These are phyloP conservation scores for Boletus rex-veris DNA, from an alignment of 768 basidiomycete species.

Conservation along the genomic window DNA sequence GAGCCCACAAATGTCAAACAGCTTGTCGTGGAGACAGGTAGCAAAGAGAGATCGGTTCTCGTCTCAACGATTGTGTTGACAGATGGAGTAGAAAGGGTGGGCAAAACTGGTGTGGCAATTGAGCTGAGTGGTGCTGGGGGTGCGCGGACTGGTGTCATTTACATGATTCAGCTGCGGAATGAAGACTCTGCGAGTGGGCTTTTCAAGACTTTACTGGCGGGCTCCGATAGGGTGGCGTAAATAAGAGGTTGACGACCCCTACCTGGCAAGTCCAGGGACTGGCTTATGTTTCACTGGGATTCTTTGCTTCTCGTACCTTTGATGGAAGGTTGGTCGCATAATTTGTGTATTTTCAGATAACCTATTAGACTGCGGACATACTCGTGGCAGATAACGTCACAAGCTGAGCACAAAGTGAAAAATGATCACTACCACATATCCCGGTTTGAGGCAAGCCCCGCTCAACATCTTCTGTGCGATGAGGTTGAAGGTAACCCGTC, in stretches of 20 bases:
- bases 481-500: slow-evolving; percentile 59
- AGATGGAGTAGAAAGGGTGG: slow-evolving; percentile 97
- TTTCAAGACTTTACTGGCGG: slow-evolving; percentile 82
- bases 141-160: slow-evolving; percentile 87
- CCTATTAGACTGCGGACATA: slow-evolving; percentile 9
- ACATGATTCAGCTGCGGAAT: slow-evolving; percentile 95
- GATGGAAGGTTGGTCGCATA: not conserved
- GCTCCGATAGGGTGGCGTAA: slow-evolving; percentile 66
- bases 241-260: not conserved
- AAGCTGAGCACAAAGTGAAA: slow-evolving; percentile 72
- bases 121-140: slow-evolving; percentile 87
- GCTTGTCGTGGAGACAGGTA: slow-evolving; percentile 88
- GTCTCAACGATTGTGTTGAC: slow-evolving; percentile 95
- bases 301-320: not conserved
- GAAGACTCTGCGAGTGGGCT: slow-evolving; percentile 82
- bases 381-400: slow-evolving; percentile 9
- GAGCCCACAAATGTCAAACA: slow-evolving; percentile 90
- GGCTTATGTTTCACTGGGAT: not conserved
- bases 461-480: slow-evolving; percentile 52
- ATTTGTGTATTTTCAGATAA: slow-evolving; percentile 7
- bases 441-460: slow-evolving; percentile 77
- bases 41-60: slow-evolving; percentile 68
- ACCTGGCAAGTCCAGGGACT: not conserved
- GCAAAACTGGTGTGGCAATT: slow-evolving; percentile 95
- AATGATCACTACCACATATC: slow-evolving; percentile 84